Percentiles rank a stretch among this genome's conserved stretches.
Evolutionary conservation across 345 rosid species (phyloP).

Genomic region (Mangifera indica): DNA sequence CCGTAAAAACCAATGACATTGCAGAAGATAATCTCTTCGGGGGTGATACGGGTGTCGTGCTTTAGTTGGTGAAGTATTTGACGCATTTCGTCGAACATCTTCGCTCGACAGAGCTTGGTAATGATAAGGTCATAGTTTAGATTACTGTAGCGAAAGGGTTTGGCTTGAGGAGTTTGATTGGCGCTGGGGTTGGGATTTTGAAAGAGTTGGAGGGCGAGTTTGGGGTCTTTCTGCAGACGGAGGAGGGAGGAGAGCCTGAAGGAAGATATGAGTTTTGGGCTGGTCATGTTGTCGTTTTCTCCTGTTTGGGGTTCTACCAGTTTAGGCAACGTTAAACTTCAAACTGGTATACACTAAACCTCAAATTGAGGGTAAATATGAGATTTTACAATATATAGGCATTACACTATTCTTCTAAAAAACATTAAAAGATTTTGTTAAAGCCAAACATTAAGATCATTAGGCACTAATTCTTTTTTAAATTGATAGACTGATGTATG

Average conservation of each 20-base stretch:
- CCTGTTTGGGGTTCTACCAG: neutral
- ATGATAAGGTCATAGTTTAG: slow-evolving; percentile 75
- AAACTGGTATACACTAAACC: too few species aligned
- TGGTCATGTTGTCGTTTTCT: neutral
- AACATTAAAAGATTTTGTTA: too few species aligned
- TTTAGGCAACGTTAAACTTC: too few species aligned
- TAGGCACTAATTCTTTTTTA: too few species aligned
- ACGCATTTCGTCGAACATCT: slow-evolving; percentile 69
- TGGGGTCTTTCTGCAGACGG: slow-evolving; percentile 65
- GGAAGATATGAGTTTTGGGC: slow-evolving; percentile 45
- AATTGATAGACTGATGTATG: too few species aligned
- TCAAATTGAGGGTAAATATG: too few species aligned
- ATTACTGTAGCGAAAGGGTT: slow-evolving; percentile 52
- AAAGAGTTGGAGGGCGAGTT: slow-evolving; percentile 59
- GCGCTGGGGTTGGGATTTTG: slow-evolving; percentile 42
- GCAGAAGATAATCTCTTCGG: slow-evolving; percentile 64
- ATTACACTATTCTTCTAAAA: too few species aligned
- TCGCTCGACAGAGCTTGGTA: slow-evolving; percentile 74
- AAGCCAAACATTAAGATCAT: too few species aligned
- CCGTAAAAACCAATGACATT: slow-evolving; percentile 56
- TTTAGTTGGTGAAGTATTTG: slow-evolving; percentile 58
- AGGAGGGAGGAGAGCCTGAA: slow-evolving; percentile 64
- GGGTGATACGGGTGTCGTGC: slow-evolving; percentile 40
- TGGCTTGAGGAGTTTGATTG: slow-evolving; percentile 6
- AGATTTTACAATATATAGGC: too few species aligned